A percentile compares a stretch with the other conserved stretches of the same genome.
These are phyloP conservation scores for Aspergillus transmontanensis DNA, from an alignment of 2,329 filamentous ascomycete genomes.

Conservation along the genomic window DNA sequence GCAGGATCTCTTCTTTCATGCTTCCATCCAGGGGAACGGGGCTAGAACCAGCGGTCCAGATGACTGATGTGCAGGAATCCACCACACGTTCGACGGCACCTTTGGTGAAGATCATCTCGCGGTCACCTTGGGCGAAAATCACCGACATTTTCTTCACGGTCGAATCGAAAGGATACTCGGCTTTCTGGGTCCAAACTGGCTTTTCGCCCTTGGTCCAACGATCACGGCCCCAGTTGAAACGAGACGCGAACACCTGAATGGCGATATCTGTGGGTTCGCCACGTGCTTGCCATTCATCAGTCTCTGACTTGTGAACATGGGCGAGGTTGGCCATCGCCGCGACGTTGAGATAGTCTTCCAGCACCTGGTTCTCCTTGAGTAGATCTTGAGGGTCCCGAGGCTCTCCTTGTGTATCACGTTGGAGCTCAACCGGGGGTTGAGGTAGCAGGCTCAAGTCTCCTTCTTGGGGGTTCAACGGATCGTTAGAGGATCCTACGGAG, in stretches of 20 bases:
- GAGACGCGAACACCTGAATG: slow-evolving; percentile 71
- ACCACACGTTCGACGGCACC: slow-evolving; percentile 70
- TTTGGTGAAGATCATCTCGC: slow-evolving; percentile 44
- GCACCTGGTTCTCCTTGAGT: slow-evolving; percentile 48
- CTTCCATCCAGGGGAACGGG: slow-evolving; percentile 54
- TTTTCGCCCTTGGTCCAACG: slow-evolving; percentile 54
- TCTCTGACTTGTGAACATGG: slow-evolving; percentile 58
- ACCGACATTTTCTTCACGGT: slow-evolving; percentile 77
- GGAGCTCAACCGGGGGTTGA: slow-evolving; percentile 32
- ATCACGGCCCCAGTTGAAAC: slow-evolving; percentile 65
- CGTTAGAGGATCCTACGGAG: slow-evolving; percentile 57
- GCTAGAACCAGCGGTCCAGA: slow-evolving; percentile 42
- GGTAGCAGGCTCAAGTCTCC: slow-evolving; percentile 50
- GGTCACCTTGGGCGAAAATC: slow-evolving; percentile 53
- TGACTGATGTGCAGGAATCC: slow-evolving; percentile 60
- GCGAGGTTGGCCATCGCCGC: slow-evolving; percentile 69
- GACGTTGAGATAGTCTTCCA: slow-evolving; percentile 63
- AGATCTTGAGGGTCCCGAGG: slow-evolving; percentile 37
- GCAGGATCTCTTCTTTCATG: slow-evolving; percentile 59
- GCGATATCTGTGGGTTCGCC: slow-evolving; percentile 74
- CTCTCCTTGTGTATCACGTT: slow-evolving; percentile 28
- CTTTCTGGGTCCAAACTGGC: slow-evolving; percentile 59
- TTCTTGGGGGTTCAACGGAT: slow-evolving; percentile 60
- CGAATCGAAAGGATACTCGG: slow-evolving; percentile 74
- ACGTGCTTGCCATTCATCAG: slow-evolving; percentile 62